These are phyloP conservation scores for Thamnidium elegans DNA, from an alignment of 192 early-diverging fungal genomes.

Conservation along the genomic window DNA sequence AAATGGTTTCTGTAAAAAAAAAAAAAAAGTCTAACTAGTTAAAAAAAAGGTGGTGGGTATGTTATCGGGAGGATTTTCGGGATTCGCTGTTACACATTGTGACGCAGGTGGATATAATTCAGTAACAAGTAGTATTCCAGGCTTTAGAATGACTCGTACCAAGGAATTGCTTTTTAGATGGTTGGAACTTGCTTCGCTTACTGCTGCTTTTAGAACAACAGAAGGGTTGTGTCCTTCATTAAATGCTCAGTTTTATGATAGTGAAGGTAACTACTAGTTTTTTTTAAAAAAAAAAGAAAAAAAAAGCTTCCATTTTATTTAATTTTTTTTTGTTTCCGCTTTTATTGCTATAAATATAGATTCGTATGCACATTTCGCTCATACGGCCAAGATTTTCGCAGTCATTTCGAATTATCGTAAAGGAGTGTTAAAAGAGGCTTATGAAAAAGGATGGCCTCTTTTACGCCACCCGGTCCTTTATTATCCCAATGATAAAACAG, in stretches of 20 bases:
- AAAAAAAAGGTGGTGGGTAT: slow-evolving; percentile 34
- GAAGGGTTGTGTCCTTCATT: slow-evolving; percentile 27
- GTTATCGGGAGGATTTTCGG: slow-evolving; percentile 38
- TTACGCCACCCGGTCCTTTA: slow-evolving; percentile 38
- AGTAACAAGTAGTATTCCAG: slow-evolving; percentile 22
- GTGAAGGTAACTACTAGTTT: slow-evolving; percentile 33
- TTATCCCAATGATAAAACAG: slow-evolving; percentile 33
- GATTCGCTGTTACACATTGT: slow-evolving; percentile 34
- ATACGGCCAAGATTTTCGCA: slow-evolving; percentile 31
- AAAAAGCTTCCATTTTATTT: not conserved
- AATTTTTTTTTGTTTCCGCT: too few species aligned
- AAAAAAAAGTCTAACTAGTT: too few species aligned
- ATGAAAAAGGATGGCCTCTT: slow-evolving; percentile 35
- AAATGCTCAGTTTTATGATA: slow-evolving; percentile 44
- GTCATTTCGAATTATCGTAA: slow-evolving; percentile 29
- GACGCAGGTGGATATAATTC: slow-evolving; percentile 42
- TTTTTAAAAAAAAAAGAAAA: too few species aligned
- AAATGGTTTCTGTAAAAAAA: not conserved
- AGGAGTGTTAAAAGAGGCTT: slow-evolving; percentile 31
- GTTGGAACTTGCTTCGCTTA: slow-evolving; percentile 44
- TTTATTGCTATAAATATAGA: slow-evolving; percentile 17
- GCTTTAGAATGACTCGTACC: slow-evolving; percentile 22
- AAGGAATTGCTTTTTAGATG: slow-evolving; percentile 37
- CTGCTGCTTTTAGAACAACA: slow-evolving; percentile 31
- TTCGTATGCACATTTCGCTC: slow-evolving; percentile 24